Evolutionary conservation across 2,329 filamentous ascomycete species (phyloP).

Genomic region (Hymenoscyphus scutula): DNA sequence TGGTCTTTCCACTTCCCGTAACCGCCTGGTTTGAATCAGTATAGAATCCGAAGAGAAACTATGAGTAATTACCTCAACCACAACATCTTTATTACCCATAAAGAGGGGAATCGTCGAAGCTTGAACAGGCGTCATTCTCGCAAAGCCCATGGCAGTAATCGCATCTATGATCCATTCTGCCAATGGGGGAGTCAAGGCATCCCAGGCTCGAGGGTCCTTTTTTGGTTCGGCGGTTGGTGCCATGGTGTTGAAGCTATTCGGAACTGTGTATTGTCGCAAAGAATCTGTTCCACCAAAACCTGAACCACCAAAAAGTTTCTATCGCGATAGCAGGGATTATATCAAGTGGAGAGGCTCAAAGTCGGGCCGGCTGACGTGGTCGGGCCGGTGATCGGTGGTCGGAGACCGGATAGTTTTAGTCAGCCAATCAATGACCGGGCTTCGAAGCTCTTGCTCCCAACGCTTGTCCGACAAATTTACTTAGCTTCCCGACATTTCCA

Average conservation of each 20-base stretch:
- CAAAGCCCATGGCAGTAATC: conserved; percentile 79
- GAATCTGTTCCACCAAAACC: too few relatives aligned
- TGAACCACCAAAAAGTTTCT: neutral
- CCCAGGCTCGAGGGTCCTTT: conserved; percentile 58
- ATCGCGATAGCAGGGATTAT: neutral
- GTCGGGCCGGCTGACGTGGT: too few relatives aligned
- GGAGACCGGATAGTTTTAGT: too few relatives aligned
- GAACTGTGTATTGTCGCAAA: neutral
- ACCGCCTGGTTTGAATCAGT: conserved; percentile 56
- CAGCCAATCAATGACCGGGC: conserved; percentile 8
- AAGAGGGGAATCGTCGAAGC: conserved; percentile 87
- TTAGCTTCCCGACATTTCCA: conserved; percentile 17
- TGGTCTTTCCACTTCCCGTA: conserved; percentile 86
- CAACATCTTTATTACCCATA: conserved; percentile 85
- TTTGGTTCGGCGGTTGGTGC: conserved; percentile 34
- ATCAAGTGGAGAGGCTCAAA: neutral
- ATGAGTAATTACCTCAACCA: conserved; percentile 63
- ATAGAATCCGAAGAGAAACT: conserved; percentile 15
- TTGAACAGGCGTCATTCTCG: conserved; percentile 90
- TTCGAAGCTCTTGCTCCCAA: conserved; percentile 24
- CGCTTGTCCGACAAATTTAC: conserved; percentile 21
- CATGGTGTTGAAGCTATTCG: conserved; percentile 21
- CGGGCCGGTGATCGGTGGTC: neutral
- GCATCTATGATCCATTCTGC: conserved; percentile 86
- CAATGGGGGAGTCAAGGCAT: conserved; percentile 65